Evolutionary conservation across 2,329 filamentous ascomycete genomes (phyloP), one percentile per base, ranked within the genome.

Genomic region (Epichloe gansuensis): DNA sequence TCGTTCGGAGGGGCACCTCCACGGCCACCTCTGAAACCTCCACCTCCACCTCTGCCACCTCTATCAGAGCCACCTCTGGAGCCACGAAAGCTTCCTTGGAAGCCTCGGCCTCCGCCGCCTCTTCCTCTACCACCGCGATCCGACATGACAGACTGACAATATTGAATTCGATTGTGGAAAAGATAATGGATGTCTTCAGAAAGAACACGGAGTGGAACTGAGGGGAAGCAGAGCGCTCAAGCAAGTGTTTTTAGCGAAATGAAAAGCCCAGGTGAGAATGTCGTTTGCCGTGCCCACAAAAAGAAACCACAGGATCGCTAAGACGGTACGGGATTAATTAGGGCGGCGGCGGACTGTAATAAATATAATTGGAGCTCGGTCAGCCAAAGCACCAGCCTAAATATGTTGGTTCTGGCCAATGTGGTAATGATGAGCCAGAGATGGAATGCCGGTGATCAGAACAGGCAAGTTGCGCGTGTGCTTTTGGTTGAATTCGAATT

Each of bases 91-190:
- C 51, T 28, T 34, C 51, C 51, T 35, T 56, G 52, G 42, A 52
- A 48, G 44, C 53, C 52, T 45, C 58, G 53, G 37, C 62, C 12
- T 8, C 48, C 55, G 1, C 56, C 39, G 15, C 54, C 49, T 15
- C 57, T 25, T 9, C 62, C 61, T 50, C 63, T 58, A n/a, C 59
- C 60, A 35, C 59, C 59, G 47, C 61, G 57, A 48, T 65, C 64
- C 23, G 64, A 56, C 64, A 66, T 65, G 25, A 41, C 46, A n/a
- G 31, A 13, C 42, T 48, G 9, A 1, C 13, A 11, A 34, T 2
- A 11, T 15, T 15, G 31, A 4, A 2, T 3, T 3, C 13, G 35
- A 39, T 39, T 25, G 15, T 2, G 31, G 31, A 4, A 31, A 11
- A 4, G 31, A 31, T 31, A 2, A 31, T 31, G 31, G 0, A 31